These are phyloP conservation scores for Nothomitra cinnamomea DNA, from an alignment of 2,329 filamentous ascomycete species.

Conservation along the genomic window DNA sequence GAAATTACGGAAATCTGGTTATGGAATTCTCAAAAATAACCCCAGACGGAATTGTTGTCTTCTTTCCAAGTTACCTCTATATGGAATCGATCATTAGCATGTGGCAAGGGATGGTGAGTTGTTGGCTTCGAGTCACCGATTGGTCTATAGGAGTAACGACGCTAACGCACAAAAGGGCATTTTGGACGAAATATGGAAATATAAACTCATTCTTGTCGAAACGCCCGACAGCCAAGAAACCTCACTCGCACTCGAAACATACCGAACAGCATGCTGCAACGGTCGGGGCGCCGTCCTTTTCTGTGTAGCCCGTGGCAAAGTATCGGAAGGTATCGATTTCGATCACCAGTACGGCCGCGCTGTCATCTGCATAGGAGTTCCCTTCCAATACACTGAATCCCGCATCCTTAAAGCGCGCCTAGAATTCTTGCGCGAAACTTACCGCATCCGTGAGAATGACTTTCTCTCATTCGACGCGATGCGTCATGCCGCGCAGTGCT, in stretches of 20 bases:
- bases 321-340: slow-evolving; percentile 96
- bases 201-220: slow-evolving; percentile 94
- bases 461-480: slow-evolving; percentile 98
- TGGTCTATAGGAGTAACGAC: too few relatives aligned
- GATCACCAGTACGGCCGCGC: slow-evolving; percentile 96
- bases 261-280: slow-evolving; percentile 93
- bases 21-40: slow-evolving; percentile 94
- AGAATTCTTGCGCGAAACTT: slow-evolving; percentile 92
- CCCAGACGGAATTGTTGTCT: slow-evolving; percentile 94
- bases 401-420: slow-evolving; percentile 89
- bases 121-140: neutral
- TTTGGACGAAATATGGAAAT: slow-evolving; percentile 95
- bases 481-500: slow-evolving; percentile 93
- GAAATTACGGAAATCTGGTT: slow-evolving; percentile 85
- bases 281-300: slow-evolving; percentile 83
- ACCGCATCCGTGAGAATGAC: slow-evolving; percentile 91
- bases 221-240: slow-evolving; percentile 96
- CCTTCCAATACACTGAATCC: slow-evolving; percentile 97
- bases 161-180: slow-evolving; percentile 37
- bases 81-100: slow-evolving; percentile 99
- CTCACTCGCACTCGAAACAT: slow-evolving; percentile 85
- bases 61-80: slow-evolving; percentile 96
- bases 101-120: slow-evolving; percentile 78
- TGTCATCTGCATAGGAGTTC: slow-evolving; percentile 89
- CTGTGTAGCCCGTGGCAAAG: slow-evolving; percentile 92